These are phyloP conservation scores for Kickxella alabastrina DNA, from an alignment of 192 early-diverging fungal species.

Conservation along the genomic window DNA sequence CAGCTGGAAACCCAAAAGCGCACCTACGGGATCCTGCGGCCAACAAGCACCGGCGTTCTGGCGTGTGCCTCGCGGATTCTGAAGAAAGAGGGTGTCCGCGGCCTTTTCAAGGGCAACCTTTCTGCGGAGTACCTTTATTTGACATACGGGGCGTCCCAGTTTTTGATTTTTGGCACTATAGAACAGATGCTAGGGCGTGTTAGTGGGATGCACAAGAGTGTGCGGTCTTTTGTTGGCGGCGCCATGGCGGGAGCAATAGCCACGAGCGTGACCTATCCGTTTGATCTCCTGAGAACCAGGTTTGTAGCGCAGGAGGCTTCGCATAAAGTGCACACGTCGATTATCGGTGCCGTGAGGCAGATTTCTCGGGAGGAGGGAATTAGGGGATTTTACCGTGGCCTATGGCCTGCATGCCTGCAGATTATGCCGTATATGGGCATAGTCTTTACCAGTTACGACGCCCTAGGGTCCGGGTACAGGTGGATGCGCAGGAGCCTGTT, in stretches of 20 bases:
- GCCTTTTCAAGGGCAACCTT: conserved; percentile 91
- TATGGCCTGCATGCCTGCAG: conserved; percentile 75
- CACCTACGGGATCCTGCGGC: conserved; percentile 5
- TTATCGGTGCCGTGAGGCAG: conserved; percentile 59
- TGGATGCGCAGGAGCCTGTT: conserved; percentile 14
- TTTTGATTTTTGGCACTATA: conserved; percentile 67
- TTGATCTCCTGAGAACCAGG: conserved; percentile 90
- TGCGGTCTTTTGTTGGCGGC: conserved; percentile 69
- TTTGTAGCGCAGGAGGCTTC: conserved; percentile 79
- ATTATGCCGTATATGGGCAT: conserved; percentile 96
- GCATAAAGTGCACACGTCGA: conserved; percentile 63
- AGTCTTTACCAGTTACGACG: conserved; percentile 78
- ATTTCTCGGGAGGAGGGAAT: conserved; percentile 75
- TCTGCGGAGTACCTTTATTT: conserved; percentile 92
- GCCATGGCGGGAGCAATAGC: conserved; percentile 74
- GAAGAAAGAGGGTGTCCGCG: conserved; percentile 76
- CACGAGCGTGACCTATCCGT: conserved; percentile 85
- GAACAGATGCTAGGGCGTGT: conserved; percentile 21
- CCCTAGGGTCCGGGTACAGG: conserved; percentile 51
- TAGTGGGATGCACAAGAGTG: conserved; percentile 23
- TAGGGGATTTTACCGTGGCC: conserved; percentile 79
- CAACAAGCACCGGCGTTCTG: conserved; percentile 62
- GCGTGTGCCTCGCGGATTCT: conserved; percentile 68
- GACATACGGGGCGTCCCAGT: conserved; percentile 85
- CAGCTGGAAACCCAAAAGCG: conserved; percentile 39